Evolutionary conservation across 768 basidiomycete genomes (phyloP).

Genomic region (Royoungia palumana): DNA sequence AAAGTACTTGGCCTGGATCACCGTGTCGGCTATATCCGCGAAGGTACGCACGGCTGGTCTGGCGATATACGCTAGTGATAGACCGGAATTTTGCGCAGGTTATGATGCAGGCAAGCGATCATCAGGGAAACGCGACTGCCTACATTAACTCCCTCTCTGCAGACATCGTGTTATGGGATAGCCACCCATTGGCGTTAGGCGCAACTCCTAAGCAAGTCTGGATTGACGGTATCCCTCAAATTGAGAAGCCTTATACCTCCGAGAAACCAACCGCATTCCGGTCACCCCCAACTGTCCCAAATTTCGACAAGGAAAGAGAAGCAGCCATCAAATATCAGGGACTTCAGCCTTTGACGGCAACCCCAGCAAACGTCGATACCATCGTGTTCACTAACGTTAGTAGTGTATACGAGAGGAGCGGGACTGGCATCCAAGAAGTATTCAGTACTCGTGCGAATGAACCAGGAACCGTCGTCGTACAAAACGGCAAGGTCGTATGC

Average conservation of each 20-base stretch:
- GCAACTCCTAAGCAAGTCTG: conserved; percentile 79
- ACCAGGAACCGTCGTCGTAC: conserved; percentile 47
- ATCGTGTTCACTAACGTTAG: conserved; percentile 67
- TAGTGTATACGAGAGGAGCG: conserved; percentile 42
- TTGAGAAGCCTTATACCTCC: conserved; percentile 43
- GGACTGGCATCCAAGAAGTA: conserved; percentile 20
- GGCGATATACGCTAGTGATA: background rate
- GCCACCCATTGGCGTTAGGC: conserved; percentile 72
- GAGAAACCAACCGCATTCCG: conserved; percentile 58
- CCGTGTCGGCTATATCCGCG: conserved; percentile 61
- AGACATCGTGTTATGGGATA: conserved; percentile 77
- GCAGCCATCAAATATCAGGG: conserved; percentile 63
- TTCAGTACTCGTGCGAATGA: conserved; percentile 11
- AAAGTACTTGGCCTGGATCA: conserved; percentile 69
- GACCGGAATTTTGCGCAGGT: conserved; percentile 34
- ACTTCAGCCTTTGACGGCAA: conserved; percentile 59
- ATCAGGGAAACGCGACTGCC: background rate
- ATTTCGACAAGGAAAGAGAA: conserved; percentile 62
- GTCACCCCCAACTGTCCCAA: conserved; percentile 48
- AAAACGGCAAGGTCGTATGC: conserved; percentile 54
- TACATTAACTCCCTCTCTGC: background rate
- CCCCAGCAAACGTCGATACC: conserved; percentile 32
- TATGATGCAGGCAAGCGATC: conserved; percentile 60
- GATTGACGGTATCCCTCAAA: conserved; percentile 81
- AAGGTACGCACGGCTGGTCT: conserved; percentile 34